Evolutionary conservation across 1,284 basidiomycete genomes (phyloP), one percentile per base, ranked within the genome.

Genomic region (Agroathelia rolfsii): DNA sequence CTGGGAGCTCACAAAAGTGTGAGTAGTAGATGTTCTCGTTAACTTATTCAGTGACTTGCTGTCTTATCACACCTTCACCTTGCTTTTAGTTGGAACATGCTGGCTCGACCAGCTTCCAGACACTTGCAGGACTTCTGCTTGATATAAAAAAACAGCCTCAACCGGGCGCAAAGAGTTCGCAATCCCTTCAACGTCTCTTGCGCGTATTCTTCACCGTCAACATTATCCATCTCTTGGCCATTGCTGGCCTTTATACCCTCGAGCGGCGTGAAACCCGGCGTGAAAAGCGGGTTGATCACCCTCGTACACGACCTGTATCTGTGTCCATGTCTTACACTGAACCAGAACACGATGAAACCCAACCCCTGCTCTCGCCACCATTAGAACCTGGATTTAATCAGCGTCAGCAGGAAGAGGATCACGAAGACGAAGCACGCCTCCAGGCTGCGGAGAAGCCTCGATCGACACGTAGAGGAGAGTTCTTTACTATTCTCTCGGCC

Each of bases 1-100:
- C 61, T 87, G 0, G 83, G 82, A 2, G 73, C 77, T 7, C 83
- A 87, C 48, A 87, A 87, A 53, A 74, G 75, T 46, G 79, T 82
- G 54, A 41, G 76, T 61, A 6, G 23, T n/a, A n/a, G n/a, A n/a
- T n/a, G n/a, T n/a, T n/a, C n/a, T n/a, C n/a, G n/a, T 39, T 26
- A 13, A 24, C 28, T 32, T 10, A 19, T 28, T 17, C 22, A 6
- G 16, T 22, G 7, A 29, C 25, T 18, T 13, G 19, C 38, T 37
- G 10, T 32, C 15, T 25, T 17, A 20, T n/a, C n/a, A n/a, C n/a
- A n/a, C n/a, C n/a, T n/a, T n/a, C n/a, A n/a, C n/a, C n/a, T n/a
- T n/a, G n/a, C n/a, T 21, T 34, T 24, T 34, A 83, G 80, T 58
- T 86, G 38, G 83, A 86, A 47, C 72, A 81, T 51, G 72, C 74